These are phyloP conservation scores for Paracamarosporium sp. DNA, from an alignment of 2,329 filamentous ascomycete species.

Conservation along the genomic window DNA sequence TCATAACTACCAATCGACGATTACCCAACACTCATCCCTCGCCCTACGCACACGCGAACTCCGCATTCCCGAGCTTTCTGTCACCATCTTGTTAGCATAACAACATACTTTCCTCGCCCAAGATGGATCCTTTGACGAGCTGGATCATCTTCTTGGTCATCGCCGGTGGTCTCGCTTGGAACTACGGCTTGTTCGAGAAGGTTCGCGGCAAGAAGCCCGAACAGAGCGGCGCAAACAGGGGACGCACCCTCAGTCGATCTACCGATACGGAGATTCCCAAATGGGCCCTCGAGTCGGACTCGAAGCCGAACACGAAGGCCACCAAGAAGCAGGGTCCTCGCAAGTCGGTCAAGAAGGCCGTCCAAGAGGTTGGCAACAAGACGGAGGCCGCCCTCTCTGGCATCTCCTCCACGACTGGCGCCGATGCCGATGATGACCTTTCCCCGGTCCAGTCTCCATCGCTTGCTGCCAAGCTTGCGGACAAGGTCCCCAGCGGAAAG, in stretches of 20 bases:
- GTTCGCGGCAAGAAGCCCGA: slow-evolving; percentile 24
- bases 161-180: slow-evolving; percentile 33
- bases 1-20: not conserved
- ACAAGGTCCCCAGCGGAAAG: slow-evolving; percentile 61
- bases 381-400: slow-evolving; percentile 35
- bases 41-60: not conserved
- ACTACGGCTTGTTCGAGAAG: slow-evolving; percentile 20
- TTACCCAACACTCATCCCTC: not conserved
- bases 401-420: slow-evolving; percentile 72
- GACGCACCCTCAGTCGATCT: slow-evolving; percentile 28
- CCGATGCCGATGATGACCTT: slow-evolving; percentile 81
- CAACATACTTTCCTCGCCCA: slow-evolving; percentile 2
- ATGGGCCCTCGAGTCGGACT: slow-evolving; percentile 35
- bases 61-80: not conserved
- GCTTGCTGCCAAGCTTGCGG: slow-evolving; percentile 45
- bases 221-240: slow-evolving; percentile 26
- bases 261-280: slow-evolving; percentile 26
- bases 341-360: slow-evolving; percentile 43
- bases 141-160: slow-evolving; percentile 43
- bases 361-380: slow-evolving; percentile 43
- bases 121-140: slow-evolving; percentile 42
- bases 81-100: not conserved
- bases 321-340: slow-evolving; percentile 41
- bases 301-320: slow-evolving; percentile 26
- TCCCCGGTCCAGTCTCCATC: slow-evolving; percentile 74